phyloP scores from a whole-genome alignment of 495 filamentous ascomycete genomes.

The Aspergillus biplanus region DNA sequence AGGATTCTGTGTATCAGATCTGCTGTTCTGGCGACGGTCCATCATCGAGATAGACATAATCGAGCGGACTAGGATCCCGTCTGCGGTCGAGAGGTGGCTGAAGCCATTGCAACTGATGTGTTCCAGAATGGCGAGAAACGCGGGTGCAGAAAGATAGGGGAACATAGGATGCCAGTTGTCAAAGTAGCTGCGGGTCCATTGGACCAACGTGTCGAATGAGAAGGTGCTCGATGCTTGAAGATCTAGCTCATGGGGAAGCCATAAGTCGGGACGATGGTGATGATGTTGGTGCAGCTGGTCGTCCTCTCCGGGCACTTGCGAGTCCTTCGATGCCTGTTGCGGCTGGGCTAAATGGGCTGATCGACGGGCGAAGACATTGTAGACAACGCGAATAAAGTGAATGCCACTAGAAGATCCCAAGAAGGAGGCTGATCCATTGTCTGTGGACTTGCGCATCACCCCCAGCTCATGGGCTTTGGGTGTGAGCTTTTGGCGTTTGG shows the following conservation, averaged over 20 bases:
- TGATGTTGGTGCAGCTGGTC: constrained; percentile 37
- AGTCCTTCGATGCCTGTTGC: constrained; percentile 29
- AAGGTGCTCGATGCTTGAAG: constrained; percentile 15
- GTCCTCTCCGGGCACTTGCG: constrained; percentile 51
- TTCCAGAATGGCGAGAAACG: constrained; percentile 43
- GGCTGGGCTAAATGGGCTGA: constrained; percentile 38
- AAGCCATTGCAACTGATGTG: constrained; percentile 30
- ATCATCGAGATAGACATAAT: constrained; percentile 49
- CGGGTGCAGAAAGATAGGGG: constrained; percentile 49
- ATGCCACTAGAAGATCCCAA: constrained; percentile 57
- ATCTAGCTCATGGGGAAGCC: constrained; percentile 35
- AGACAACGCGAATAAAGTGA: constrained; percentile 52
- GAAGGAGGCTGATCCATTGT: constrained; percentile 42
- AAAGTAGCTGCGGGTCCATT: constrained; percentile 50
- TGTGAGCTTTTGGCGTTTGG: constrained; percentile 38
- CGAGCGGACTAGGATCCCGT: constrained; percentile 46
- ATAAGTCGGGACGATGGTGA: constrained; percentile 24
- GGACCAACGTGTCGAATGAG: constrained; percentile 39
- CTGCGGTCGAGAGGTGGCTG: constrained; percentile 25
- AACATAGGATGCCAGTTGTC: constrained; percentile 53
- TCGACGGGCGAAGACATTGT: constrained; percentile 46
- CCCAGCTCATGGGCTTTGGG: constrained; percentile 42
- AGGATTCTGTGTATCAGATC: constrained; percentile 16
- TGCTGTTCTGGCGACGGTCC: constrained; percentile 36
- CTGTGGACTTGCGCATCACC: constrained; percentile 42